phyloP scores from a whole-genome alignment of 1,284 basidiomycete genomes.

The Ganoderma boninense region DNA sequence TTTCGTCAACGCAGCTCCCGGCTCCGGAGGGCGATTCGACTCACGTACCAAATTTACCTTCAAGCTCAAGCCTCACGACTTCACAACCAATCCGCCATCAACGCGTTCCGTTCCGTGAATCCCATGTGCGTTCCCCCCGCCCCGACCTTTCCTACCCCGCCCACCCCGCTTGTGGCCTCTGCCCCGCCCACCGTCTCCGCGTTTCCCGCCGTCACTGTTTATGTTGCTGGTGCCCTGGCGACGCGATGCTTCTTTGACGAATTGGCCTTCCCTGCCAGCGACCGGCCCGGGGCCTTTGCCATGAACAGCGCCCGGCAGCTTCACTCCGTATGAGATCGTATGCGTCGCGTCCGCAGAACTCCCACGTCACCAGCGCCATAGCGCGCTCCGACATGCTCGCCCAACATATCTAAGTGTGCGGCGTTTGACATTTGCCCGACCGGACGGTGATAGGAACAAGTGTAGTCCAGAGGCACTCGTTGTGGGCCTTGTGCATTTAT shows the following conservation, averaged over 20 bases:
- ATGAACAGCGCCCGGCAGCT: constrained; percentile 16
- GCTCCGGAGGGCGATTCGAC: constrained; percentile 6
- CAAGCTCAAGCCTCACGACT: constrained; percentile 36
- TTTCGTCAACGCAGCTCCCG: constrained; percentile 5
- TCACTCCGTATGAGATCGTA: constrained; percentile 19
- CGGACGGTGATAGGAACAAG: constrained; percentile 30
- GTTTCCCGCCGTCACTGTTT: constrained; percentile 25
- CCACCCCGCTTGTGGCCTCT: constrained; percentile 27
- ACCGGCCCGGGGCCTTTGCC: constrained; percentile 21
- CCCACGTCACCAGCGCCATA: constrained; percentile 16
- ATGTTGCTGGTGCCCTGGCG: constrained; percentile 28
- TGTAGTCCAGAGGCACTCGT: constrained; percentile 26
- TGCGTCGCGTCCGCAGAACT: constrained; percentile 10
- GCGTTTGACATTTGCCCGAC: constrained; percentile 21
- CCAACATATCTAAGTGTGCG: constrained; percentile 18
- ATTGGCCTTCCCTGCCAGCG: constrained; percentile 22
- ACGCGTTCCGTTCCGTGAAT: constrained; percentile 39
- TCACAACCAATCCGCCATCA: constrained; percentile 43
- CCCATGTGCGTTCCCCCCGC: constrained; percentile 17
- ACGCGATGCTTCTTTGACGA: constrained; percentile 30
- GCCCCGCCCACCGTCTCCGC: constrained; percentile 25
- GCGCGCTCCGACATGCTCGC: constrained; percentile 24
- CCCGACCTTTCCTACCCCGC: constrained; percentile 32
- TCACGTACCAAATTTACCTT: constrained; percentile 12
- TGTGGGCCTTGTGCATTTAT: constrained; percentile 4